Evolutionary conservation across 78 protist species (phyloP).

Genomic region (Dictyostelium capitatum): DNA sequence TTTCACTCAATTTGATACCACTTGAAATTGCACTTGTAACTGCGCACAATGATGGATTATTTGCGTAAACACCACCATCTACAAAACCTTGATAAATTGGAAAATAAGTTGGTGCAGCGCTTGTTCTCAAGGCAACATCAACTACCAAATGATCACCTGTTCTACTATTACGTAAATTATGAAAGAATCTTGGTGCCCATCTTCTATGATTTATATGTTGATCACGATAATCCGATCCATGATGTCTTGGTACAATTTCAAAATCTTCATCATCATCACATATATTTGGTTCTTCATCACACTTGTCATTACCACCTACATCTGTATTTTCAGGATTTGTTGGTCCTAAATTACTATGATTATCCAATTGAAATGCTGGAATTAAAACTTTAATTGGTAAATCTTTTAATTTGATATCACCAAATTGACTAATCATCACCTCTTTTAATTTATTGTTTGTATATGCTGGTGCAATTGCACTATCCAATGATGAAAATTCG

Average conservation of each 20-base stretch:
- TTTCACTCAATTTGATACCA: slow-evolving; percentile 29
- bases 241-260: slow-evolving; percentile 35
- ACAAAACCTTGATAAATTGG: slow-evolving; percentile 81
- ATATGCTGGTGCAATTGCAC: slow-evolving; percentile 65
- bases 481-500: slow-evolving; percentile 44
- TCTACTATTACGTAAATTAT: slow-evolving; percentile 47
- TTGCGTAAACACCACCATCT: slow-evolving; percentile 83
- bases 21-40: slow-evolving; percentile 55
- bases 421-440: slow-evolving; percentile 26
- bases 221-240: background rate
- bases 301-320: background rate
- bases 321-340: background rate
- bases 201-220: slow-evolving; percentile 20
- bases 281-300: background rate
- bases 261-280: slow-evolving; percentile 54
- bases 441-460: slow-evolving; percentile 58
- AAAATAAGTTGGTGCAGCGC: slow-evolving; percentile 84
- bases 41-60: slow-evolving; percentile 76
- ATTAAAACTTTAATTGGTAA: slow-evolving; percentile 69
- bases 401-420: slow-evolving; percentile 46
- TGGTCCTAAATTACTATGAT: slow-evolving; percentile 14
- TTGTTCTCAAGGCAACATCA: slow-evolving; percentile 74
- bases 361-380: slow-evolving; percentile 76
- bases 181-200: slow-evolving; percentile 83
- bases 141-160: slow-evolving; percentile 52